Evolutionary conservation across 2,329 filamentous ascomycete species (phyloP).

Genomic region (Pezicula radicicola): DNA sequence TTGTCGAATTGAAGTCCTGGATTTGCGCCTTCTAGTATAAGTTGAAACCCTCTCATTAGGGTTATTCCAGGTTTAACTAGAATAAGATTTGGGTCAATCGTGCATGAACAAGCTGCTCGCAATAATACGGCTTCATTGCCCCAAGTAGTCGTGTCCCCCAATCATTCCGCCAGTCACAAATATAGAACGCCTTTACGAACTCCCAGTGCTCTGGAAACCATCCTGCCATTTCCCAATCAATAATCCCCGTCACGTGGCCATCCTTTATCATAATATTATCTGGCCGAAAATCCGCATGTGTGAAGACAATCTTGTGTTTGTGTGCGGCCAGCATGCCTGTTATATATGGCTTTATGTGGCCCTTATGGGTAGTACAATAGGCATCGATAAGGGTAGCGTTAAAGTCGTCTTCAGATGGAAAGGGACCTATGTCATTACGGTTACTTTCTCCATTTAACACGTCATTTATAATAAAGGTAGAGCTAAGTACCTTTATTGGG

Average conservation of each 20-base stretch:
- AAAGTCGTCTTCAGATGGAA: conserved; percentile 4
- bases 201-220: conserved; percentile 25
- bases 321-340: conserved; percentile 1
- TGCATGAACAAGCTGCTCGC: conserved; percentile 4
- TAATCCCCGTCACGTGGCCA: conserved; percentile 30
- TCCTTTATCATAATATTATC: conserved; percentile 35
- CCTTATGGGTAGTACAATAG: conserved; percentile 2
- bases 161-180: conserved; percentile 2
- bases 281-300: conserved; percentile 32
- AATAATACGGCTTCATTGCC: conserved; percentile 5
- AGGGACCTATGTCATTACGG: conserved; percentile 4
- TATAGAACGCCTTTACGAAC: conserved; percentile 5
- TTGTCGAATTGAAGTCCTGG: too few species aligned
- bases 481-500: conserved; percentile 4
- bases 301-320: conserved; percentile 26
- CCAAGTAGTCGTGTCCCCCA: conserved; percentile 3
- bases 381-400: conserved; percentile 2
- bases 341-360: conserved; percentile 2
- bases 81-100: conserved; percentile 5
- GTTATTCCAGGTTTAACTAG: too few species aligned
- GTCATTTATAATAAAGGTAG: conserved; percentile 1
- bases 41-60: too few species aligned
- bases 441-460: conserved; percentile 2
- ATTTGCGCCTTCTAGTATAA: too few species aligned
- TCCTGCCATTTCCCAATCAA: conserved; percentile 35